phyloP scores from a whole-genome alignment of 2,329 filamentous ascomycete species.

The Aspergillus pseudoterreus region DNA sequence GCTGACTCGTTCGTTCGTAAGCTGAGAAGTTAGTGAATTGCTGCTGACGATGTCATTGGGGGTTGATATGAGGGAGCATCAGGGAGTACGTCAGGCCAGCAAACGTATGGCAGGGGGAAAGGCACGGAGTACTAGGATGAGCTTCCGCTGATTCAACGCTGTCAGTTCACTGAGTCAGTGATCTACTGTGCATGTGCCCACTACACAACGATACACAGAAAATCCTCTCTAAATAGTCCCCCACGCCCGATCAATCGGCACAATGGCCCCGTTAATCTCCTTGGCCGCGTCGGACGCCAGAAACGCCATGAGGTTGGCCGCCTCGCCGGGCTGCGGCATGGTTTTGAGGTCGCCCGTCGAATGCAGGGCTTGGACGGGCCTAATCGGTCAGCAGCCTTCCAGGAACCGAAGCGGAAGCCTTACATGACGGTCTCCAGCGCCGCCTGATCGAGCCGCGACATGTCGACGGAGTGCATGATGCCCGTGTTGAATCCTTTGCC shows the following conservation, averaged over 20 bases:
- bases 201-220: too few relatives aligned
- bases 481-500: not conserved
- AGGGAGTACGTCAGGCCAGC: too few relatives aligned
- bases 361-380: not conserved
- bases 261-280: not conserved
- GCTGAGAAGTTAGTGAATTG: too few relatives aligned
- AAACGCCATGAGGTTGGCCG: not conserved
- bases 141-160: too few relatives aligned
- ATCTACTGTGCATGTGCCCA: not conserved
- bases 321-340: not conserved
- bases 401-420: not conserved
- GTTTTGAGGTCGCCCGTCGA: not conserved
- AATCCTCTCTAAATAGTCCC: not conserved
- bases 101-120: too few relatives aligned
- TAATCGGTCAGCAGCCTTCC: too few relatives aligned
- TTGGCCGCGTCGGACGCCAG: not conserved
- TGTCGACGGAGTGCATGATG: not conserved
- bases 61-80: too few relatives aligned
- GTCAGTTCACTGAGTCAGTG: not conserved
- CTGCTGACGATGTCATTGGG: too few relatives aligned
- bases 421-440: not conserved
- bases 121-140: too few relatives aligned
- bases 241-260: not conserved
- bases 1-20: too few relatives aligned
- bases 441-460: not conserved